These are phyloP conservation scores for Allantophomopsis cytisporea DNA, from an alignment of 2,329 filamentous ascomycete species.

Conservation along the genomic window DNA sequence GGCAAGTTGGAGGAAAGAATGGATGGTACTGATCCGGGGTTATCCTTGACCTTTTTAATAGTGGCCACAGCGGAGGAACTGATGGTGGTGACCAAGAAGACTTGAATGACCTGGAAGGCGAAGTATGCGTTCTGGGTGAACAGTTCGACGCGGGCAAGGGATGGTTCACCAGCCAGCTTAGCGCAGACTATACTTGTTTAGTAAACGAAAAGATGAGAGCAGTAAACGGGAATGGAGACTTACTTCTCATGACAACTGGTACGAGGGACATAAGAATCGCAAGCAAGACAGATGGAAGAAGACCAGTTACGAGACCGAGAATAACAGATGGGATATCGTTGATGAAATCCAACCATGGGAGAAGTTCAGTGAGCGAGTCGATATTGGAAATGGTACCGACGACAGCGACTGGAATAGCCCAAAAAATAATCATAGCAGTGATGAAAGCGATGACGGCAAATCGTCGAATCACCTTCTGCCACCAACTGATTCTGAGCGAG, in stretches of 20 bases:
- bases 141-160: slow-evolving; percentile 66
- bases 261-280: slow-evolving; percentile 78
- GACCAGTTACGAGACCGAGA: slow-evolving; percentile 70
- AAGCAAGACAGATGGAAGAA: slow-evolving; percentile 68
- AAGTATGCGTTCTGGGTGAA: slow-evolving; percentile 90
- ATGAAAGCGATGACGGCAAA: slow-evolving; percentile 61
- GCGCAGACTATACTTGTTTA: slow-evolving; percentile 46
- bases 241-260: slow-evolving; percentile 67
- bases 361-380: slow-evolving; percentile 46
- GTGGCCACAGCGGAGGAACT: slow-evolving; percentile 68
- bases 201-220: neutral
- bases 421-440: slow-evolving; percentile 72
- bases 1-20: slow-evolving; percentile 66
- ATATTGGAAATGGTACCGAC: slow-evolving; percentile 85
- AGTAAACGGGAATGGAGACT: slow-evolving; percentile 16
- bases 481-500: slow-evolving; percentile 74
- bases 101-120: slow-evolving; percentile 77
- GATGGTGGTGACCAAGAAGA: slow-evolving; percentile 79
- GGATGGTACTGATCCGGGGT: slow-evolving; percentile 46
- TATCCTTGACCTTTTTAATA: slow-evolving; percentile 42
- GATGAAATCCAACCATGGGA: slow-evolving; percentile 60
- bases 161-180: slow-evolving; percentile 68
- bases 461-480: slow-evolving; percentile 65
- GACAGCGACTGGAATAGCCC: slow-evolving; percentile 60
- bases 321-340: slow-evolving; percentile 55